Evolutionary conservation across 2,329 filamentous ascomycete genomes (phyloP).

Genomic region (Madurella fahalii): DNA sequence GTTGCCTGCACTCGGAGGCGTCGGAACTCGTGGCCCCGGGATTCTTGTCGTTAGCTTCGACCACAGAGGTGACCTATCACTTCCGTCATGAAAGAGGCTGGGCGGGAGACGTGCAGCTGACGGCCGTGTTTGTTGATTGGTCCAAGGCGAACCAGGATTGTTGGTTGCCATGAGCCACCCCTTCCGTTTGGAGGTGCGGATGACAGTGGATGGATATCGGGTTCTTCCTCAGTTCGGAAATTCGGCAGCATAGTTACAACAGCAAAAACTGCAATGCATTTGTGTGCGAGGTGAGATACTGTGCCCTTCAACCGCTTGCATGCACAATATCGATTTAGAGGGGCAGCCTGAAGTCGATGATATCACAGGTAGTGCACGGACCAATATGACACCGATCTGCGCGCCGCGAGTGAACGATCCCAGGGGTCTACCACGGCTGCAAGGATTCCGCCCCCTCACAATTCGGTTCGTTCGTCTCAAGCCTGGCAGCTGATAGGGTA

Average conservation of each 20-base stretch:
- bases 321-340: background rate
- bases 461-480: background rate
- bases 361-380: no score
- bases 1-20: background rate
- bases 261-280: no score
- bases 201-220: background rate
- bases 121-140: slow-evolving; percentile 1
- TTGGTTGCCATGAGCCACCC: background rate
- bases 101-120: slow-evolving; percentile 5
- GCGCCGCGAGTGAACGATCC: no score
- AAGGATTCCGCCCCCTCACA: background rate
- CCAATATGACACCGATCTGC: no score
- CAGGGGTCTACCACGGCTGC: no score
- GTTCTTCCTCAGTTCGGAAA: no score
- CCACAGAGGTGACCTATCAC: slow-evolving; percentile 3
- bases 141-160: background rate
- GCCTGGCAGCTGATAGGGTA: background rate
- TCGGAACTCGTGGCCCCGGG: slow-evolving; percentile 11
- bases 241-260: no score
- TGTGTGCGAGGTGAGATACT: no score
- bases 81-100: background rate
- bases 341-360: background rate
- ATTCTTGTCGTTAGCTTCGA: background rate
- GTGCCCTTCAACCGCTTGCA: no score
- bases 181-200: slow-evolving; percentile 1